Base-by-base conservation (phyloP, 805 yeast species). In the Starmerella bombicola region DNA sequence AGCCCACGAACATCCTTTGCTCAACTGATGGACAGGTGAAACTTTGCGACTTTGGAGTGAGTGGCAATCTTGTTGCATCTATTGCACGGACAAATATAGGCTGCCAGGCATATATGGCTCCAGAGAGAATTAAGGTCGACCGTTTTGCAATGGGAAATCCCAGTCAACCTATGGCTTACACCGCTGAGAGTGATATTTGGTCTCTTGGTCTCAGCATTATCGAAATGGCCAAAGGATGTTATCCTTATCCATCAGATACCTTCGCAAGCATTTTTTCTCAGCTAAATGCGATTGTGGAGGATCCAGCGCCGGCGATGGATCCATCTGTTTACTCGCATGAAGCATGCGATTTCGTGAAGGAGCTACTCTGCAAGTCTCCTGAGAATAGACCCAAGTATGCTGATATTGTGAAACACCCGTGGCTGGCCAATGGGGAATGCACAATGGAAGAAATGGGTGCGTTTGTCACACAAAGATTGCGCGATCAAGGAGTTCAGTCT, bases 81-180 rank as follows among this genome's bases (percentile, higher is more conserved):
- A 68, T 88, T 53, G 97, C 97, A 13, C 77, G 84, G 54, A 88
- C 98, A 0, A 88, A 91, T 53, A 84, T 88, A 50, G 98, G 98
- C 4, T 88, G 98, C 62, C 98, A 91, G 62, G 80, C 94, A 1
- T 88, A 88, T 61, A 91, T 91, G 97, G 97, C 97, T 1, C 98
- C 98, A 1, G 98, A 88, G 58, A 72, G 98, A 55, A 91, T 91
- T 52, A 49, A 51, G 43, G 51, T 50, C 15, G 49, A 45, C 35
- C 48, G 48, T n/a, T 50, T 53, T 28, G 43, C 48, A 29, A 48
- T 50, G 22, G 51, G 54, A 70, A 46, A 76, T 66, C 47, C 47
- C 5, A 37, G 35, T 23, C 34, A 43, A 38, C 43, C 41, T n/a
- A 26, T 36, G 35, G 32, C 91, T 0, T 88, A 88, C 61, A 76